Base-by-base conservation (phyloP, 192 early-diverging fungal genomes). In the Coemansia sp. region DNA sequence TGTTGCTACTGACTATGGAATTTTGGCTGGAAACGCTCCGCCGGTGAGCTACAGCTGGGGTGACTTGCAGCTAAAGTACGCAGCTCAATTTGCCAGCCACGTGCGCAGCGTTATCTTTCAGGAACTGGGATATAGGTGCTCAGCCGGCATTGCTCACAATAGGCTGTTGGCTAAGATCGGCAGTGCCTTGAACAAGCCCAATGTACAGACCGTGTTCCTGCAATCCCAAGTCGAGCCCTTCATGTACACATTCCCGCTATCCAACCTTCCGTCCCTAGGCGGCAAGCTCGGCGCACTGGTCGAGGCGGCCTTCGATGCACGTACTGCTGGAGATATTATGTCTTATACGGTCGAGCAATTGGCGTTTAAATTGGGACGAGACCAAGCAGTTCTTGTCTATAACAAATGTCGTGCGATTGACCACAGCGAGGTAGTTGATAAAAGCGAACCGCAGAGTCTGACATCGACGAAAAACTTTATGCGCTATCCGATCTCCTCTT, bases 121-220 rank as follows among this genome's bases (percentile, higher is more conserved):
- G 26, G 89, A 93, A 67, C 85, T 96, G 0, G 82, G 87, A 4
- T 96, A 93, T 64, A 94, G 91, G 0, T 93, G 93, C 30, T 93
- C 91, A 6, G 88, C 90, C 16, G 91, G 90, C 8, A 88, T 98
- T 28, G 88, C 94, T 6, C 94, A 95, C 75, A 96, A 94, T 76
- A 92, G 92, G 50, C 88, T 89, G 4, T 75, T 95, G 21, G 91
- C 94, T 2, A 98, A 98, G 72, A 78, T 98, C 6, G 88, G 92
- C 53, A 93, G 91, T 33, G 91, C 87, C 1, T 53, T 91, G 59
- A 90, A 97, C 74, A 97, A 97, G 47, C 95, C 95, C 3, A 87
- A 91, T 72, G 77, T 74, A 33, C 67, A 97, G 87, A 95, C 94
- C 0, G 73, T 94, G 28, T 65, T 97, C 4, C 78, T 90, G 33